A percentile compares a stretch with the other conserved stretches of the same genome.
Evolutionary conservation across 148 eudicot genomes (phyloP).

Genomic region (Amaranthus hypochondriacus): DNA sequence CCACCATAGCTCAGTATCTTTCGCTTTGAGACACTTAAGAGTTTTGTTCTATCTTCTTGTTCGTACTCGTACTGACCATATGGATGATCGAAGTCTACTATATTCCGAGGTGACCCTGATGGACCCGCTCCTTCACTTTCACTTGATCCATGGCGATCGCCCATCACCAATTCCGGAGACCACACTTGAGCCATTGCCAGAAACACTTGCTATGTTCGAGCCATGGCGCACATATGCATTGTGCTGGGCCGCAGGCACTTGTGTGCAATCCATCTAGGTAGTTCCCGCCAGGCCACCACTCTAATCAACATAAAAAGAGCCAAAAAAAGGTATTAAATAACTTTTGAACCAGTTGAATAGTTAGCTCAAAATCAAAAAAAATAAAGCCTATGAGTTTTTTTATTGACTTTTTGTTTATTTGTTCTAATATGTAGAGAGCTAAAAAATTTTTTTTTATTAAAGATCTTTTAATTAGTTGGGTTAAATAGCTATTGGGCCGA

Average conservation of each 20-base stretch:
- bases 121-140: conserved; percentile 7
- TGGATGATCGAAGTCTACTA: conserved; percentile 6
- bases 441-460: too few relatives aligned
- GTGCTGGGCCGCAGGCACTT: not conserved
- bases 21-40: not conserved
- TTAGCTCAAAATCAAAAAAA: too few relatives aligned
- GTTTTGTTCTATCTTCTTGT: not conserved
- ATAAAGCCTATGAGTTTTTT: too few relatives aligned
- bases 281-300: not conserved
- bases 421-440: too few relatives aligned
- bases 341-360: too few relatives aligned
- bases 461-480: too few relatives aligned
- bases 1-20: not conserved
- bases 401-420: too few relatives aligned
- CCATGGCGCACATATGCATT: not conserved
- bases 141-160: not conserved
- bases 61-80: conserved; percentile 11
- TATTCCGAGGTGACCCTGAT: not conserved
- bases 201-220: not conserved
- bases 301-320: too few relatives aligned
- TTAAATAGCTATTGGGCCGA: too few relatives aligned
- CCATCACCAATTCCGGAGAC: not conserved
- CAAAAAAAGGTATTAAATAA: too few relatives aligned
- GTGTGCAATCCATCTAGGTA: conserved; percentile 6
- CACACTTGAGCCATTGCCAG: conserved; percentile 12